phyloP scores from a whole-genome alignment of 2,329 filamentous ascomycete genomes.

The Fusarium sarcochroum region DNA sequence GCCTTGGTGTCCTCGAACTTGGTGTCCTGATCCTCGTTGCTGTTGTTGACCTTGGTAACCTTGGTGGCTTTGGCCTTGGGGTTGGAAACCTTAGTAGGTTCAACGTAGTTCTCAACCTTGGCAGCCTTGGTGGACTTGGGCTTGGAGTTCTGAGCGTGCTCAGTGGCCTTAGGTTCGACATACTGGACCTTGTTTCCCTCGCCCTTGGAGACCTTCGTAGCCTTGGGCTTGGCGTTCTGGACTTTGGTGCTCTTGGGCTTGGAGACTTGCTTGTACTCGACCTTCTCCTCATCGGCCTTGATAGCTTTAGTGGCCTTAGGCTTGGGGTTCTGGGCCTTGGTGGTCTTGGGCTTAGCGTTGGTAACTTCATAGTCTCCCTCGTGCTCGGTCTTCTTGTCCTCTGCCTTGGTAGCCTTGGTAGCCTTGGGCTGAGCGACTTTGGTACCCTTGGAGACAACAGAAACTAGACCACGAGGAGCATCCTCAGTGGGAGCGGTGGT shows the following conservation, averaged over 20 bases:
- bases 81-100: neutral
- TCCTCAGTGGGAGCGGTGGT: constrained; percentile 1
- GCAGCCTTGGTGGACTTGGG: neutral
- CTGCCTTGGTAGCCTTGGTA: neutral
- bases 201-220: neutral
- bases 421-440: neutral
- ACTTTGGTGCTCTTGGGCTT: neutral
- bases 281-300: neutral
- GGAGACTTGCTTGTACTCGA: too few relatives aligned
- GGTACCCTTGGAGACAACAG: neutral
- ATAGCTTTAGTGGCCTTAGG: neutral
- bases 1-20: too few relatives aligned
- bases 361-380: too few relatives aligned
- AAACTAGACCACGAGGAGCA: neutral
- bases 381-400: neutral
- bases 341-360: neutral
- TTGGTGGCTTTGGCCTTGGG: neutral
- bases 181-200: neutral
- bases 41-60: neutral
- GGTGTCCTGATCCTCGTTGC: neutral
- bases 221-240: neutral
- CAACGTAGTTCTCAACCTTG: neutral
- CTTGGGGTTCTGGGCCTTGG: neutral
- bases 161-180: neutral
- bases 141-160: neutral